Evolutionary conservation across 2,329 filamentous ascomycete genomes (phyloP), one percentile per base, ranked within the genome.

Genomic region (Colletotrichum sp.): DNA sequence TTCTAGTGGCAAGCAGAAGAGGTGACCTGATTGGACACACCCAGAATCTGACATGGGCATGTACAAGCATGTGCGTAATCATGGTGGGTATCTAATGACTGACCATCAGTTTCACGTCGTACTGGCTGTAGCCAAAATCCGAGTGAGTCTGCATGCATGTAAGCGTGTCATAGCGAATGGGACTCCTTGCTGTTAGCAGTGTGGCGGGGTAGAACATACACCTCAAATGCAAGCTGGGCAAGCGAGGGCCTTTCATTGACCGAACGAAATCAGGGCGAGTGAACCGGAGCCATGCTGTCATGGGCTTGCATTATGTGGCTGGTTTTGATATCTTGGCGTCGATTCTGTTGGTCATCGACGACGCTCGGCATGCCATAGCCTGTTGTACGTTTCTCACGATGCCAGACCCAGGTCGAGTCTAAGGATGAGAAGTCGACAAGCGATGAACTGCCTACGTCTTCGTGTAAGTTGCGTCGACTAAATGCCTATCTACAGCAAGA

Each of bases 381-480:
- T 1, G 18, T 10, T 21, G 1, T n/a, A 0, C 10, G 8, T 21
- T 21, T 7, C 1, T 21, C n/a, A 49, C 18, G n/a, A 49, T 49
- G 44, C 18, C 39, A n/a, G 1, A 44, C 0, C 39, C 8, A n/a
- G 16, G 5, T 6, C 6, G 18, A 2, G 9, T 49, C 44, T 4
- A 21, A 1, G 44, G 4, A 21, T 49, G 10, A 7, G 44, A 21
- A 7, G 1, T 49, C 44, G 44, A 21, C n/a, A 21, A 5, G 44
- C 10, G 44, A 6, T 21, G 6, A 49, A 13, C 1, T 39, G 15
- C 15, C 44, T 21, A n/a, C n/a, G n/a, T n/a, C n/a, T n/a, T n/a
- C n/a, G 12, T 49, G 44, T 21, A 12, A 12, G 9, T 12, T 21
- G 18, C 0, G 9, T 21, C 44, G 44, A 12, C n/a, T n/a, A n/a